Percentiles rank a stretch among this genome's conserved stretches.
These are phyloP conservation scores for Ziziphus jujuba DNA, from an alignment of 306 rosid species.

Conservation along the genomic window DNA sequence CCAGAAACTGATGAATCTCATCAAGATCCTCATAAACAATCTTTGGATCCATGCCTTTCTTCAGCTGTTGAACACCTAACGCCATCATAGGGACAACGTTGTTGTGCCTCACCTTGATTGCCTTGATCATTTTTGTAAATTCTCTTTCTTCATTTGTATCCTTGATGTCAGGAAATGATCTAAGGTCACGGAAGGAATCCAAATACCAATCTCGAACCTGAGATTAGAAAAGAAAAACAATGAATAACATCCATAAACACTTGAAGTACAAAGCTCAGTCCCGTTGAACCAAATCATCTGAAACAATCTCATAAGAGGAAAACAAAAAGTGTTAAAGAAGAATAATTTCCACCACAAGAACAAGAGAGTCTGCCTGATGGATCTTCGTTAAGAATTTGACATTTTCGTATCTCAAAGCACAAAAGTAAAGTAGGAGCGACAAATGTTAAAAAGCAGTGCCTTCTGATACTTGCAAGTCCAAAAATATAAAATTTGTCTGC, in stretches of 20 bases:
- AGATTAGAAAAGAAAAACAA: constrained; percentile 7
- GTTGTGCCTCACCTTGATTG: constrained; percentile 95
- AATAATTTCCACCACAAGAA: too few species aligned
- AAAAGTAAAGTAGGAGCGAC: not conserved
- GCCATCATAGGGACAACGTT: constrained; percentile 98
- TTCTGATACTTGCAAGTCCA: not conserved
- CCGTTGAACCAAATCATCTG: constrained; percentile 1
- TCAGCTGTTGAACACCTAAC: constrained; percentile 91
- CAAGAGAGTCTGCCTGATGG: too few species aligned
- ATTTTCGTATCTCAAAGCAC: not conserved
- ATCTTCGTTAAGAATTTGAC: not conserved
- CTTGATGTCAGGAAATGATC: constrained; percentile 78
- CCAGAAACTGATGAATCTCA: constrained; percentile 89
- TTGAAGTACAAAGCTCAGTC: not conserved
- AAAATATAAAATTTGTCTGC: not conserved
- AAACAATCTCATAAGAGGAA: not conserved
- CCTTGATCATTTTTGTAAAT: constrained; percentile 86
- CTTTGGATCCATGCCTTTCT: constrained; percentile 61
- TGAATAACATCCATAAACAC: not conserved
- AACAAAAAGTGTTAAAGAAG: not conserved
- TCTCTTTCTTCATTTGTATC: constrained; percentile 58
- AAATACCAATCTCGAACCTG: constrained; percentile 96
- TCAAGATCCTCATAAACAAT: constrained; percentile 53
- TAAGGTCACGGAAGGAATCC: constrained; percentile 90
- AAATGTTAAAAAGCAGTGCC: not conserved